Evolutionary conservation across 176 grass and related monocot species (phyloP).

Genomic region (Rhynchospora breviuscula): DNA sequence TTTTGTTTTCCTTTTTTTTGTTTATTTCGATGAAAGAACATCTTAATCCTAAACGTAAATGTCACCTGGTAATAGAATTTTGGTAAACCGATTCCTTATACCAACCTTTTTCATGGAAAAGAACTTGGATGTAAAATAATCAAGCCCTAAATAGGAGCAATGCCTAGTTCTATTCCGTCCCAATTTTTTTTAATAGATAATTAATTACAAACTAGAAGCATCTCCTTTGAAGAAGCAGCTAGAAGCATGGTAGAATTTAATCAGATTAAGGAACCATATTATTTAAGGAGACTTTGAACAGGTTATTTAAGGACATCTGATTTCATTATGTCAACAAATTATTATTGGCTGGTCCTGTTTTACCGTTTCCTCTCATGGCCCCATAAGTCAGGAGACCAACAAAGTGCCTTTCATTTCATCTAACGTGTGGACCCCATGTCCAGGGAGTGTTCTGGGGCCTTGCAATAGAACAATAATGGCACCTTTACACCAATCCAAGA

Average conservation of each 20-base stretch:
- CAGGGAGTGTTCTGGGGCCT: not conserved
- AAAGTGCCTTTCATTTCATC: not conserved
- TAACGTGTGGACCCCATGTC: not conserved
- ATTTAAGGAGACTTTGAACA: not conserved
- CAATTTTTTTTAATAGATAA: not conserved
- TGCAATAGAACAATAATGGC: not conserved
- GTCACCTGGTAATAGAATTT: not conserved
- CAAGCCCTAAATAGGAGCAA: not conserved
- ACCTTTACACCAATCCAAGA: not conserved
- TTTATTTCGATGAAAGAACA: no score
- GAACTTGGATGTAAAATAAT: not conserved
- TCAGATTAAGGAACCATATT: not conserved
- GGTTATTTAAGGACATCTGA: not conserved
- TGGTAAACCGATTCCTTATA: not conserved
- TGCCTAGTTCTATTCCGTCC: no score
- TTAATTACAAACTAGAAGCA: not conserved
- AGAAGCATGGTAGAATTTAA: not conserved
- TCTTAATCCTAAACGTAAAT: not conserved
- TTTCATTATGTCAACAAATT: no score
- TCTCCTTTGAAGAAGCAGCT: not conserved
- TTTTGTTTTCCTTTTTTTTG: no score
- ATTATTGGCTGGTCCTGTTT: not conserved
- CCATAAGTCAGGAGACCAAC: not conserved
- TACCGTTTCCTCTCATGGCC: not conserved
- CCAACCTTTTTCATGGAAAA: not conserved